Evolutionary conservation across 2,329 filamentous ascomycete species (phyloP).

Genomic region (Aspergillus sclerotialis): DNA sequence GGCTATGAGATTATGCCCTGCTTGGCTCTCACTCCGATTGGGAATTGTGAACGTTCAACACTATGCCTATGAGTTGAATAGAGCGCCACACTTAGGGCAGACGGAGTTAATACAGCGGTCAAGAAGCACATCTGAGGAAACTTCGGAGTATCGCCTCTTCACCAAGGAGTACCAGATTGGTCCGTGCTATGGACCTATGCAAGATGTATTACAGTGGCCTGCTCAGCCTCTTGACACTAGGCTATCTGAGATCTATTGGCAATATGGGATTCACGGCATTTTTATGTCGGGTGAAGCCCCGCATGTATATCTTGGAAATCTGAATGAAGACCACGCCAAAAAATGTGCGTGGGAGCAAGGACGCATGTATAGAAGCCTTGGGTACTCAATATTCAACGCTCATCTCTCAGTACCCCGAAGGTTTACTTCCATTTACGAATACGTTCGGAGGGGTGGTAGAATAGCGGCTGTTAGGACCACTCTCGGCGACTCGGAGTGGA

Average conservation of each 20-base stretch:
- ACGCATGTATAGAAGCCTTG: slow-evolving; percentile 44
- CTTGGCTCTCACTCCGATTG: slow-evolving; percentile 24
- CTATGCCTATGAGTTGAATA: slow-evolving; percentile 35
- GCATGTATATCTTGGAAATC: slow-evolving; percentile 58
- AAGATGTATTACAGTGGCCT: neutral
- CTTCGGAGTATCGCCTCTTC: slow-evolving; percentile 22
- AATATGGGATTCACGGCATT: slow-evolving; percentile 26
- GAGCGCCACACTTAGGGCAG: slow-evolving; percentile 21
- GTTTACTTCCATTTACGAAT: slow-evolving; percentile 22
- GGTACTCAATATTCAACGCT: slow-evolving; percentile 47
- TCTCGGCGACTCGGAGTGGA: slow-evolving; percentile 14
- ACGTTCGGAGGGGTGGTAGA: slow-evolving; percentile 29
- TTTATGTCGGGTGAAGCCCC: slow-evolving; percentile 14
- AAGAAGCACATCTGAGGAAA: slow-evolving; percentile 12
- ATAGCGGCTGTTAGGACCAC: slow-evolving; percentile 23
- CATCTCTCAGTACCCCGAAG: slow-evolving; percentile 18
- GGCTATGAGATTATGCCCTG: slow-evolving; percentile 32
- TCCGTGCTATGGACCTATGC: slow-evolving; percentile 6
- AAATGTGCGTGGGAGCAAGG: slow-evolving; percentile 54
- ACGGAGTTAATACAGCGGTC: slow-evolving; percentile 25
- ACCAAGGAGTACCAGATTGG: slow-evolving; percentile 28
- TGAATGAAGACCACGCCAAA: slow-evolving; percentile 52
- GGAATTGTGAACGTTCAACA: slow-evolving; percentile 26
- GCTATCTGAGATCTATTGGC: slow-evolving; percentile 45
- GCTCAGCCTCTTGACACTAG: slow-evolving; percentile 39